Percentiles rank a stretch among this genome's conserved stretches.
These are phyloP conservation scores for Annulohypoxylon nitens DNA, from an alignment of 495 filamentous ascomycete species.

Conservation along the genomic window DNA sequence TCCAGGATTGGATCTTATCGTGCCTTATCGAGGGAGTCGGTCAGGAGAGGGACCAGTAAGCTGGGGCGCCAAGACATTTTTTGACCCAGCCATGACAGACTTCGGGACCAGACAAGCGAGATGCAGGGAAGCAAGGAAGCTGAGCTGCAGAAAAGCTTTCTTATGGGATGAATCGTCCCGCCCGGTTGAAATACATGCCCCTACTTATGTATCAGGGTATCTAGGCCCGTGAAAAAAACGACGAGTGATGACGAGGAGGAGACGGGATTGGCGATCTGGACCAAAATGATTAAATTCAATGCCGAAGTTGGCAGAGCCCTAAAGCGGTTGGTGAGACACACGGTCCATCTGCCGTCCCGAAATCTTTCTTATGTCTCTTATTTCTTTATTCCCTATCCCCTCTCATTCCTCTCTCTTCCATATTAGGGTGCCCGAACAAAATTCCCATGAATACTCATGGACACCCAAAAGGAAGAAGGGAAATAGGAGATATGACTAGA, in stretches of 20 bases:
- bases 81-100: constrained; percentile 31
- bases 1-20: constrained; percentile 48
- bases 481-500: not conserved
- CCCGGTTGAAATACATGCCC: constrained; percentile 42
- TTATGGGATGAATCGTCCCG: constrained; percentile 34
- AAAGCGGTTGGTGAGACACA: constrained; percentile 36
- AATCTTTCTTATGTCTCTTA: constrained; percentile 24
- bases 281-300: constrained; percentile 26
- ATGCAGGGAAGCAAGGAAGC: constrained; percentile 33
- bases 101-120: constrained; percentile 49
- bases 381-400: constrained; percentile 31
- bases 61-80: constrained; percentile 33
- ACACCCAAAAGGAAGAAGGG: constrained; percentile 8
- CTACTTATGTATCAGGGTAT: constrained; percentile 1
- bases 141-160: constrained; percentile 44
- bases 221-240: constrained; percentile 25
- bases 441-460: constrained; percentile 1
- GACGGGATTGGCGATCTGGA: constrained; percentile 23
- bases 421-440: constrained; percentile 13
- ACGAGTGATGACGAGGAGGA: constrained; percentile 16
- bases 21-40: constrained; percentile 44
- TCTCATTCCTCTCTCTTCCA: constrained; percentile 9
- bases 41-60: constrained; percentile 40
- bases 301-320: constrained; percentile 38
- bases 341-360: constrained; percentile 42